Evolutionary conservation across 2,329 filamentous ascomycete genomes (phyloP).

Genomic region (Phyllosticta citribraziliensis): DNA sequence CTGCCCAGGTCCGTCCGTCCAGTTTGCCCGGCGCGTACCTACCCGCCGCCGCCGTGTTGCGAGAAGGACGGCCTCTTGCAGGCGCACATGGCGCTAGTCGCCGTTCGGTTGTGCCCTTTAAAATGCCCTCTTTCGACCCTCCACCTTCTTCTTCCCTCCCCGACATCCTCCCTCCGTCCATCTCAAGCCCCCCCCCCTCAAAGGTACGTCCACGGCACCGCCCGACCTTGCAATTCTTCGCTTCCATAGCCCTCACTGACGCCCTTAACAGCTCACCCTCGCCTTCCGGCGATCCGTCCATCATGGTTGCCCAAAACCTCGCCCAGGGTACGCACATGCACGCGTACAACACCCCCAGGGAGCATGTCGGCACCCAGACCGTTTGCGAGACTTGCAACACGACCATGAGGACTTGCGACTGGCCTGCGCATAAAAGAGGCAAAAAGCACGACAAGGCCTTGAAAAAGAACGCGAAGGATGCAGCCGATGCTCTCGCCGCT

Average conservation of each 20-base stretch:
- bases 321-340: neutral
- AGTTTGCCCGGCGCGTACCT: neutral
- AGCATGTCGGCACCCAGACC: slow-evolving; percentile 15
- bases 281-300: neutral
- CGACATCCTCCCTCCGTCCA: neutral
- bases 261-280: neutral
- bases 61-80: neutral
- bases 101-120: neutral
- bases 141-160: neutral
- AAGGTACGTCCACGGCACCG: neutral
- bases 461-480: slow-evolving; percentile 2
- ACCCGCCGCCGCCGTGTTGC: neutral
- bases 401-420: slow-evolving; percentile 22
- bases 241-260: neutral
- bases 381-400: slow-evolving; percentile 25
- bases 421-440: slow-evolving; percentile 21
- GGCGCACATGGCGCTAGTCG: neutral
- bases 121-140: neutral
- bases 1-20: neutral
- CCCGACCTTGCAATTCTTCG: neutral
- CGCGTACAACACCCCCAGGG: slow-evolving; percentile 17
- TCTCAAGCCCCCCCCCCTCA: neutral
- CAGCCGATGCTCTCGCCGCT: neutral
- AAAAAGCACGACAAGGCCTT: slow-evolving; percentile 21
- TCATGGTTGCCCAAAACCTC: neutral